Base-by-base conservation (phyloP, 2,329 filamentous ascomycete genomes). In the Daldinia sp. region DNA sequence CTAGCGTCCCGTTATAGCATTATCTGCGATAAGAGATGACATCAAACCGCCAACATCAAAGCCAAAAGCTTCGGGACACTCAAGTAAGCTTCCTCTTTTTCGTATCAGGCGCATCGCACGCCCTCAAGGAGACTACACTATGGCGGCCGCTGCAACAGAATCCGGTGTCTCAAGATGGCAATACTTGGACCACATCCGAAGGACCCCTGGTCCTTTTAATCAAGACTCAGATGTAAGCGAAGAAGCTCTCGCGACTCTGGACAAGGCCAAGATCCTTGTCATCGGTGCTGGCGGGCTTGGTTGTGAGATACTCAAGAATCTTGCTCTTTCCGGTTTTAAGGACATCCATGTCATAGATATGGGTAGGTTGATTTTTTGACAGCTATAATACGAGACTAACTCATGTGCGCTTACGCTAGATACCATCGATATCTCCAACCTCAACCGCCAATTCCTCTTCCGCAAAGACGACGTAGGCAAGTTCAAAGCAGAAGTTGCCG, bases 341-440 rank as follows among this genome's bases (percentile, higher is more conserved):
- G 89, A 97, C 76, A 98, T 99, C 73, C 94, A 99, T 83, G 96
- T 99, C 66, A 98, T 99, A 75, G 96, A 99, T 82, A 99, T 99
- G 96, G 93, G 92, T 92, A 81, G 65, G 85, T 78, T n/a, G 41
- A 7, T 33, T 2, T 33, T 15, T 74, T 33, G 15, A 33, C 15
- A 46, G 12, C n/a, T 37, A 23, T 6, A 30, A 7, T 9, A 44
- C 15, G 9, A 3, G 35, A n/a, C 12, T 23, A 28, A 18, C 35
- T 57, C 2, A 13, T 7, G 51, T 44, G 13, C 59, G 3, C 46
- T 18, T 46, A 28, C 51, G 23, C 42, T 73, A 93, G 94, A 99
- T 81, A 99, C 95, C 1, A 99, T 99, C 80, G 96, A 99, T 78
- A 95, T 99, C 68, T 98, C 94, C 57, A 99, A 99, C 79, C 87